Evolutionary conservation across 2,329 filamentous ascomycete species (phyloP).

Genomic region (Sclerotiophoma versabilis): DNA sequence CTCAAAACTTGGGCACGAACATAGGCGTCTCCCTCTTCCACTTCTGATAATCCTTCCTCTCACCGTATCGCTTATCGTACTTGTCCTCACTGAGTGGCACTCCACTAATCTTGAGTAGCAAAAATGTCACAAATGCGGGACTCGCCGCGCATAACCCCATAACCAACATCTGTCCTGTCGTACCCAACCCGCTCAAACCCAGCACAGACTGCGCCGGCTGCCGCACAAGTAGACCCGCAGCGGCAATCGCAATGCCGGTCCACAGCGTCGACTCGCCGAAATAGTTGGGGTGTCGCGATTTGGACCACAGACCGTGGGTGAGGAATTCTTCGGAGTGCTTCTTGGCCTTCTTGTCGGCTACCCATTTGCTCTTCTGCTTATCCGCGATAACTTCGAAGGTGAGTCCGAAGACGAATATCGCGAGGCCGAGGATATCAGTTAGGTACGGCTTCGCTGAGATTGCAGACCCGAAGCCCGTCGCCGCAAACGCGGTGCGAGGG

Average conservation of each 20-base stretch:
- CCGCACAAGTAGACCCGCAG: constrained; percentile 63
- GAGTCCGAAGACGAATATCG: constrained; percentile 66
- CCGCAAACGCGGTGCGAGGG: constrained; percentile 59
- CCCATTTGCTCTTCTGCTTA: constrained; percentile 69
- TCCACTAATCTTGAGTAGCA: constrained; percentile 69
- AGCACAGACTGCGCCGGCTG: constrained; percentile 65
- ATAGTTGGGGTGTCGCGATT: constrained; percentile 72
- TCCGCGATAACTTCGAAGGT: constrained; percentile 69
- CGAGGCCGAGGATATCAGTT: constrained; percentile 65
- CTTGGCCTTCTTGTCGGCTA: constrained; percentile 67
- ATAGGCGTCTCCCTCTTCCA: constrained; percentile 73
- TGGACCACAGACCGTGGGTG: constrained; percentile 67
- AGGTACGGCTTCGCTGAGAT: constrained; percentile 51
- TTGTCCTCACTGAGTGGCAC: constrained; percentile 72
- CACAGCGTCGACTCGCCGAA: constrained; percentile 75
- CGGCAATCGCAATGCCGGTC: constrained; percentile 69
- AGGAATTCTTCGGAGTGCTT: constrained; percentile 72
- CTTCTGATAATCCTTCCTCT: constrained; percentile 69
- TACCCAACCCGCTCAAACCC: constrained; percentile 56
- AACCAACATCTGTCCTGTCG: constrained; percentile 54
- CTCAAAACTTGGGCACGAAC: constrained; percentile 65
- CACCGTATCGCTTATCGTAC: constrained; percentile 70
- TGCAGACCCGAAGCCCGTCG: constrained; percentile 52
- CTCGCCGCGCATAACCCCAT: constrained; percentile 63
- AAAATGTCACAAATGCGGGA: constrained; percentile 69